Conservation (phyloP, 495 filamentous ascomycete genomes). For the Hyaloscypha hepaticicola region DNA sequence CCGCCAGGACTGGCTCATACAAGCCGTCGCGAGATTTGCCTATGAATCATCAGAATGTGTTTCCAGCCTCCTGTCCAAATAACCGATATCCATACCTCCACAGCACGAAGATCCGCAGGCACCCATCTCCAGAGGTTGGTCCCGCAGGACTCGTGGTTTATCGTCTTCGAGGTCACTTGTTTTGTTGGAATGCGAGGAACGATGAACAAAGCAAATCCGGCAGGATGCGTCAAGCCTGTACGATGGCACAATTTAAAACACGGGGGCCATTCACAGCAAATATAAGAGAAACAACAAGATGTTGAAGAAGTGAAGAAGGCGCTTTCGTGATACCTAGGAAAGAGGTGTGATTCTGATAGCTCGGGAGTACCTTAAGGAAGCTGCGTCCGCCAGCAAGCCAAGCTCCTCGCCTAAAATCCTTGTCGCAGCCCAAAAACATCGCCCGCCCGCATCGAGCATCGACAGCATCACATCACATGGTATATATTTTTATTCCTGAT, state of each 20-base stretch:
- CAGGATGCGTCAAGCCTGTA: constrained; percentile 1
- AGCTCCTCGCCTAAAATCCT: neutral
- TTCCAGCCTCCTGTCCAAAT: constrained; percentile 1
- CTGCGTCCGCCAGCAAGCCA: neutral
- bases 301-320: constrained; percentile 4
- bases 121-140: constrained; percentile 40
- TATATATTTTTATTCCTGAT: neutral
- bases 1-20: constrained; percentile 92
- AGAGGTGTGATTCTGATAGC: neutral
- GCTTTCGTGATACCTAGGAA: neutral
- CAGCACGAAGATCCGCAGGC: constrained; percentile 51
- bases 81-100: constrained; percentile 42
- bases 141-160: constrained; percentile 30
- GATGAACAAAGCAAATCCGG: constrained; percentile 24
- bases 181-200: constrained; percentile 19
- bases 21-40: constrained; percentile 88
- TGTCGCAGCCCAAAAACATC: too few relatives aligned
- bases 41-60: constrained; percentile 35
- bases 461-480: constrained; percentile 5
- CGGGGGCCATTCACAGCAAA: neutral
- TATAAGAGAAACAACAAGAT: neutral
- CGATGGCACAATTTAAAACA: neutral
- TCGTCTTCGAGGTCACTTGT: constrained; percentile 26
- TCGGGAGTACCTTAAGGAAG: neutral
- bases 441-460: too few relatives aligned